Percentiles rank a stretch among this genome's conserved stretches.
These are phyloP conservation scores for Cicer cuneatum DNA, from an alignment of 306 rosid species.

Conservation along the genomic window DNA sequence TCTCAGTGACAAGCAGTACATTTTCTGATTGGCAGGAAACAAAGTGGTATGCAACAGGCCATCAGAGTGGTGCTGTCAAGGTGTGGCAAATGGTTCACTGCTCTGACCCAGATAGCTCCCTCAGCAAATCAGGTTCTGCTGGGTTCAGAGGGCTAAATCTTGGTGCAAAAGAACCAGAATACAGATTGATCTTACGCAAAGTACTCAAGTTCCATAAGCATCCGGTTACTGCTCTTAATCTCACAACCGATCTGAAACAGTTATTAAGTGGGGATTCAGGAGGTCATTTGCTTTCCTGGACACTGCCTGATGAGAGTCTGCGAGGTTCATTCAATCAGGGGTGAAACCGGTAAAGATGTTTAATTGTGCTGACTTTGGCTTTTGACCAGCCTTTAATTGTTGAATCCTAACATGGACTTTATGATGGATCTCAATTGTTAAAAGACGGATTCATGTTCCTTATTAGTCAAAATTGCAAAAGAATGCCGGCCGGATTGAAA, in stretches of 20 bases:
- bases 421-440: conserved; percentile 42
- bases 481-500: conserved; percentile 61
- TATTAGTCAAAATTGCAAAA: conserved; percentile 43
- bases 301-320: conserved; percentile 81
- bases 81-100: conserved; percentile 96
- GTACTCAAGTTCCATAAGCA: conserved; percentile 88
- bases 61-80: conserved; percentile 99
- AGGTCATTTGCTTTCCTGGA: conserved; percentile 93
- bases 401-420: conserved; percentile 54
- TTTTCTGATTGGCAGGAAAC: conserved; percentile 93
- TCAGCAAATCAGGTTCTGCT: conserved; percentile 57
- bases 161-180: conserved; percentile 70
- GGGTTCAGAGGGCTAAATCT: conserved; percentile 60
- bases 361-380: conserved; percentile 55
- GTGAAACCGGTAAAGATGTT: conserved; percentile 54
- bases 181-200: conserved; percentile 76
- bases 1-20: conserved; percentile 81
- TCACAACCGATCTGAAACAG: conserved; percentile 83
- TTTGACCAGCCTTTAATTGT: conserved; percentile 52
- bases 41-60: conserved; percentile 98
- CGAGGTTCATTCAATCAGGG: conserved; percentile 71
- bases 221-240: conserved; percentile 88
- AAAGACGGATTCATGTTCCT: conserved; percentile 44
- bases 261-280: conserved; percentile 89
- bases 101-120: conserved; percentile 64